Evolutionary conservation across 106 monocot genomes (phyloP), one percentile per base, ranked within the genome.

Genomic region (Acanthochlamys bracteata): DNA sequence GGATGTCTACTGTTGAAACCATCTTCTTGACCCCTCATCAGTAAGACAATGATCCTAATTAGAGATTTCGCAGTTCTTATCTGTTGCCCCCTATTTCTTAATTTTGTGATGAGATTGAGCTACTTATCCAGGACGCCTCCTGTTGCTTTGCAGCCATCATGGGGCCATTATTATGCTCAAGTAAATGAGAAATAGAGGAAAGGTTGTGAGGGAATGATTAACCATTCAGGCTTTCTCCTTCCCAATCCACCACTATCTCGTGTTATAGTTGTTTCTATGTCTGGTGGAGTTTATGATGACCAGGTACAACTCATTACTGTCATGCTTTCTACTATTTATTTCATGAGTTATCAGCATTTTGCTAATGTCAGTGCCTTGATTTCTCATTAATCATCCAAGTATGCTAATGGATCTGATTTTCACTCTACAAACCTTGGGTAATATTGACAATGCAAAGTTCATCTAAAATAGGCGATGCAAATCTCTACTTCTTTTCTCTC

Each of bases 1-100:
- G 96, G 53, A 92, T 81, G 26, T 77, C 74, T 55, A 69, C 85
- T n/a, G 88, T 98, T 63, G 79, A 98, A 63, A 98, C 96, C 63
- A 70, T 92, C 65, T 25, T 98, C 41, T 91, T 98, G 42, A 92
- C 85, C 71, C 96, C 96, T 22, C 96, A 98, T 67, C 96, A 88
- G 96, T 98, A 86, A 78, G 83, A 15, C 47, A 33, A 69, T 68
- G 10, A 21, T 27, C 4, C 11, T 51, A 7, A 23, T 69, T 7
- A 46, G 49, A 39, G 42, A 39, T 57, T 71, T 61, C 13, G 12
- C 21, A 14, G 17, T 14, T 1, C 12, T 17, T 49, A 12, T 49
- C 17, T 67, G 39, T 22, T 19, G 17, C 16, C 40, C 10, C 10
- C 66, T 16, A 1, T 59, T 7, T 59, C 24, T 24, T 68, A 15